phyloP scores from a whole-genome alignment of 2,329 filamentous ascomycete genomes.

The Cladosporium velox region DNA sequence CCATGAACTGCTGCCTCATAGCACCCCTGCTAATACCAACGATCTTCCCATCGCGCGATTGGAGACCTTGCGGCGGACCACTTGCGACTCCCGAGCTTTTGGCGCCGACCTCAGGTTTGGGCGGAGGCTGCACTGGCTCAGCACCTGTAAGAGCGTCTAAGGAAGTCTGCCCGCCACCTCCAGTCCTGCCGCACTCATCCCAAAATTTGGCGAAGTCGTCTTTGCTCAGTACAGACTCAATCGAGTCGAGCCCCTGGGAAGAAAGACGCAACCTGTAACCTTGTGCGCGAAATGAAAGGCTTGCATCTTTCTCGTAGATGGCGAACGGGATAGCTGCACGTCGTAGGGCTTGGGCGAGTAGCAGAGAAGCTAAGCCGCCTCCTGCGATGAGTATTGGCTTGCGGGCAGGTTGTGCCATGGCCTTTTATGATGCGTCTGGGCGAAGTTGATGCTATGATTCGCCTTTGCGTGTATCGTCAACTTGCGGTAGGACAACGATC shows the following conservation, averaged over 20 bases:
- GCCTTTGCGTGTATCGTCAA: not conserved
- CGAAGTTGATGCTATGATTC: not conserved
- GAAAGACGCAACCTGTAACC: conserved; percentile 64
- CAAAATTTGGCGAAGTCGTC: conserved; percentile 57
- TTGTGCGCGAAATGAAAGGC: conserved; percentile 59
- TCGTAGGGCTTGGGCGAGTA: conserved; percentile 42
- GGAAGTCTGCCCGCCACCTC: conserved; percentile 53
- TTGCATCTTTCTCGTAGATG: conserved; percentile 49
- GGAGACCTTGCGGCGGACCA: conserved; percentile 14
- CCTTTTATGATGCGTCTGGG: not conserved
- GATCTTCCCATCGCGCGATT: conserved; percentile 20
- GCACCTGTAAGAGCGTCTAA: conserved; percentile 59
- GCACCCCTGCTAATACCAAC: conserved; percentile 65
- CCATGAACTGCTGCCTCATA: conserved; percentile 61
- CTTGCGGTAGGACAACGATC: not conserved
- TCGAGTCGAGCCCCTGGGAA: conserved; percentile 58
- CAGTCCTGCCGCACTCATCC: conserved; percentile 61
- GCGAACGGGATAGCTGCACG: conserved; percentile 42
- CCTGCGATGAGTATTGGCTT: conserved; percentile 48
- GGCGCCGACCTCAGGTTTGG: conserved; percentile 1
- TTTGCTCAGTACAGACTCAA: conserved; percentile 57
- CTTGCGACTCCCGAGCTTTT: conserved; percentile 22
- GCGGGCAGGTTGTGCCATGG: conserved; percentile 21
- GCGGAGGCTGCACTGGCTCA: not conserved
- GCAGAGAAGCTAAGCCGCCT: conserved; percentile 43